Evolutionary conservation across 495 filamentous ascomycete species (phyloP), one percentile per base, ranked within the genome.

Genomic region (Penicillium cosmopolitanum): DNA sequence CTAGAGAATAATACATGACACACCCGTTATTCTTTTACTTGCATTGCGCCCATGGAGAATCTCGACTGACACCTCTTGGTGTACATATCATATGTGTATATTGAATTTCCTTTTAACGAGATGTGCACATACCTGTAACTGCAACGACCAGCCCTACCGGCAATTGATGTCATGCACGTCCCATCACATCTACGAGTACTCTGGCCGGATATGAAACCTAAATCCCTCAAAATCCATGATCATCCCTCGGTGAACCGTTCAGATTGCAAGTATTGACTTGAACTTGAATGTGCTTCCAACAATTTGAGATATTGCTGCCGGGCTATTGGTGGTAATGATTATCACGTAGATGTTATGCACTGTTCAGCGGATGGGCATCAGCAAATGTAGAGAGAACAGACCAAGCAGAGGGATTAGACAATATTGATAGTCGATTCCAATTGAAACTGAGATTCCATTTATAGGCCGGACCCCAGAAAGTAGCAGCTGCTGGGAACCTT

Each of bases 1-100:
- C 58, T 78, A 80, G 75, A 79, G 67, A 71, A 71, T 78, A 77
- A 75, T 79, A 59, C 61, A 68, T 66, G 60, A 63, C 59, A 59
- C 68, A 57, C 57, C 53, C 36, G 46, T 50, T 46, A 53, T 44
- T 53, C 15, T 46, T 34, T 50, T 21, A 44, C 40, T 47, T 56
- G 34, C 35, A 18, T 40, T 25, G 15, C 18, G 3, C 21, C 18
- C 21, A 31, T 2, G 6, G 28, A 6, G 28, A 31, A 9, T 31
- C 28, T 31, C 28, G 8, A 31, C 31, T 28, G 21, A 48, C 23
- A 11, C 46, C 15, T 15, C 7, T 31, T 21, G 46, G 15, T 25
- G 46, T 23, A 28, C 18, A 48, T 48, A 23, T 28, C 15, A 46
- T 18, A 16, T 46, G 8, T 10, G 6, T 46, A 11, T 46, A 23